Base-by-base conservation (phyloP, 148 eudicot genomes). In the Suaeda aralocaspica region DNA sequence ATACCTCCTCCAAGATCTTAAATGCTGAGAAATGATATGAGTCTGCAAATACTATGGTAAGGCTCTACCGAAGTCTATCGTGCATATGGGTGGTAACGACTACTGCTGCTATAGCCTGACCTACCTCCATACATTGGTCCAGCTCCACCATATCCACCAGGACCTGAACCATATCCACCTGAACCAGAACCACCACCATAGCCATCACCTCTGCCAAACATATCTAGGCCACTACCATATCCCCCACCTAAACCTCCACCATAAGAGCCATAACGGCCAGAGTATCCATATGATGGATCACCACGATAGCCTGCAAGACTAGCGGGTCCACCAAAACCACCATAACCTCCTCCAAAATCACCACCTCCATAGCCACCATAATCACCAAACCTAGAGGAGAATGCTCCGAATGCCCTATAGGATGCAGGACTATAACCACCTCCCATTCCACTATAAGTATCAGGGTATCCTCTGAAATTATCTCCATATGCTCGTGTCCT, bases 91-190 rank as follows among this genome's bases (percentile, higher is more conserved):
- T 83, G 82, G 73, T 80, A 83, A 68, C 86, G 86, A 80, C 80
- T 83, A 80, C 59, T 66, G 74, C 89, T 78, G 78, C 89, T 82
- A 82, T 80, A 87, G 30, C 87, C 90, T 81, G 83, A 86, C 81
- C 92, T 83, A 83, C 77, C 66, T 59, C 96, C 89, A 69, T 84
- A 87, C 66, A 82, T 66, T 10, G 77, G 83, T 44, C 92, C 87
- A 9, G 82, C 72, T 41, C 82, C 85, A 55, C 89, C 77, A 61
- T 64, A 71, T 55, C 72, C 80, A 64, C 81, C 79, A 25, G 79
- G 44, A 50, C 76, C 78, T 36, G 75, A 46, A 55, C 55, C 87
- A 75, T 79, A 87, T 24, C 85, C 81, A 66, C 83, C 83, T 66
- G 81, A 83, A 72, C 81, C 85, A 12, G 85, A 78, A 61, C 78